Evolutionary conservation across 2,329 filamentous ascomycete genomes (phyloP), one percentile per base, ranked within the genome.

Genomic region (Hypoxylon sp.): DNA sequence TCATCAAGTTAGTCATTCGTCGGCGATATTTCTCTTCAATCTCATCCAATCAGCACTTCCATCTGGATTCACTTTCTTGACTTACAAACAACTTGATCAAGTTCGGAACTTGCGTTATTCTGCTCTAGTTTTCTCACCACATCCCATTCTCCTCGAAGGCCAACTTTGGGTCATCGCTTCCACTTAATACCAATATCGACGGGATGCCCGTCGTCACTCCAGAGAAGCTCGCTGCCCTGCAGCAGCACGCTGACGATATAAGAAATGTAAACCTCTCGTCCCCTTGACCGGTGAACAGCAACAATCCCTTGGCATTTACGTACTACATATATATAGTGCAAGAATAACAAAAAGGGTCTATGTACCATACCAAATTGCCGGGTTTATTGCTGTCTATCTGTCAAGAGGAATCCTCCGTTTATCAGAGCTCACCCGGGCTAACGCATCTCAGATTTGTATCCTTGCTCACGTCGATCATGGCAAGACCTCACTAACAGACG

Each of bases 381-480:
- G 36, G 11, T 18, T 20, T 20, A 14, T 40, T 40, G 8, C 16
- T 20, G 8, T 18, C 36, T 18, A 8, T 16, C 16, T 8, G 8
- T 40, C 7, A 40, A 11, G 7, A n/a, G 36, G 9, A 40, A 4
- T 7, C 40, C 14, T 70, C 38, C 65, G 65, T 70, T 74, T 54
- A 72, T 4, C 67, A 30, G 28, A 44, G 45, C 67, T 56, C 30
- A 11, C 75, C 80, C 74, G 80, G 74, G 64, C 71, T 75, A 54
- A 71, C 68, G 65, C 32, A 36, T n/a, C 20, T 71, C 73, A 93
- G 92, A 97, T 97, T 71, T 97, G 95, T 79, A 97, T 98, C 73
- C 82, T 98, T 71, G 95, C 95, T 48, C 95, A 98, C 78, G 95
- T 98, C 74, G 96, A 99, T 79, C 96, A 99, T 85, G 96, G 96